Evolutionary conservation across 495 filamentous ascomycete species (phyloP), one percentile per base, ranked within the genome.

Genomic region (Aspergillus avenaceus): DNA sequence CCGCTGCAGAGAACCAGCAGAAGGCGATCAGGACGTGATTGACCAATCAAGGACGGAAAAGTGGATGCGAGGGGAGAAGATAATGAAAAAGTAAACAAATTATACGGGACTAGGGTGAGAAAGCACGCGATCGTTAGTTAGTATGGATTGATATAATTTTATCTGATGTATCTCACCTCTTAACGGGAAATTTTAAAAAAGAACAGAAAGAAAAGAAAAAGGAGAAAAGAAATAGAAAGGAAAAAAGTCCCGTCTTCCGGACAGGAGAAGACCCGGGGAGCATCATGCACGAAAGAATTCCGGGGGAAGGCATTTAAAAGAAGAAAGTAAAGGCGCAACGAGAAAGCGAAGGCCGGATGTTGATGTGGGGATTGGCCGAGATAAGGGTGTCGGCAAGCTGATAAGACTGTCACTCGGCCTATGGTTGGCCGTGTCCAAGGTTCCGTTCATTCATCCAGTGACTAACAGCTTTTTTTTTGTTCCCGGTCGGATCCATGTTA

Each of bases 331-430:
- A 41, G 41, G 43, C 16, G 43, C 38, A 24, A 41, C n/a, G 25
- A 23, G n/a, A 34, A 50, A 37, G 42, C 47, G 53, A 47, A 50
- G 45, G 46, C 46, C 50, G 49, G 50, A 25, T 18, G 23, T 51
- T 34, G 34, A 40, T 41, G 49, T 50, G 54, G 44, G 36, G 46
- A 27, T 27, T 25, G 14, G 37, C 37, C 37, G 47, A 58, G 48
- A 53, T 55, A 57, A 55, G 46, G n/a, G 22, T 23, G 26, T 40
- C 36, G 45, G 46, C 19, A 23, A 8, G n/a, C 50, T 54, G 58
- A 60, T 60, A 60, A 56, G 58, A 7, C 22, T 27, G 19, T 2
- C 24, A 41, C 9, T 41, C 41, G 52, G 41, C 52, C 52, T 54
- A 54, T 54, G 37, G 46, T 53, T 47, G 41, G 48, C 48, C 31